These are phyloP conservation scores for Fusarium odoratissimum DNA, from an alignment of 2,329 filamentous ascomycete genomes.

Conservation along the genomic window DNA sequence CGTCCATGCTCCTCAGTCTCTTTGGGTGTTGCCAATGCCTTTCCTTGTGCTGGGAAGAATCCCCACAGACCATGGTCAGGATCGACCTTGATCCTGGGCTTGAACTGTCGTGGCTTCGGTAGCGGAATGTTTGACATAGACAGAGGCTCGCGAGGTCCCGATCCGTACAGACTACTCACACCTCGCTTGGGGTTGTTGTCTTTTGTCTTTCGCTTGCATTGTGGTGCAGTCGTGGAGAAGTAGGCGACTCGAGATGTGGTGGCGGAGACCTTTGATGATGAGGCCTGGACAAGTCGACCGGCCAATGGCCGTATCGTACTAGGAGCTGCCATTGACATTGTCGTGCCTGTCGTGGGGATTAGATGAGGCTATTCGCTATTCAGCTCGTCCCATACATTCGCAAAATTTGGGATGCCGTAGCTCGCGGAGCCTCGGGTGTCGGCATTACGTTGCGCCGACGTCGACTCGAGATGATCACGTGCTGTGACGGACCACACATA, in stretches of 20 bases:
- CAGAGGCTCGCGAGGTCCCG: slow-evolving; percentile 79
- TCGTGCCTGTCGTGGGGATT: slow-evolving; percentile 31
- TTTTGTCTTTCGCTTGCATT: slow-evolving; percentile 63
- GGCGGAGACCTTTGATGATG: slow-evolving; percentile 19
- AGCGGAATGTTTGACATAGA: slow-evolving; percentile 78
- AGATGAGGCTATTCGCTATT: slow-evolving; percentile 38
- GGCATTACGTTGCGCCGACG: slow-evolving; percentile 30
- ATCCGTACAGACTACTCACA: slow-evolving; percentile 82
- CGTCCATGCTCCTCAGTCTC: slow-evolving; percentile 81
- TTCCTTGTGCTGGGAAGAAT: slow-evolving; percentile 82
- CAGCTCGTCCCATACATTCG: slow-evolving; percentile 24
- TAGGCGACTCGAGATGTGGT: slow-evolving; percentile 33
- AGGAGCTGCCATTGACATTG: slow-evolving; percentile 47
- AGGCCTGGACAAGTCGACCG: slow-evolving; percentile 40
- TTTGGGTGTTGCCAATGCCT: slow-evolving; percentile 76
- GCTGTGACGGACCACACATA: background rate
- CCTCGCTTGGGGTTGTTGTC: slow-evolving; percentile 86
- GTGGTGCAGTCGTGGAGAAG: slow-evolving; percentile 68
- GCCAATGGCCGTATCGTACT: slow-evolving; percentile 45
- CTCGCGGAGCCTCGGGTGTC: slow-evolving; percentile 16
- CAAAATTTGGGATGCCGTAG: slow-evolving; percentile 40
- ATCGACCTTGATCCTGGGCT: slow-evolving; percentile 70
- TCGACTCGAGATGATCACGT: slow-evolving; percentile 6
- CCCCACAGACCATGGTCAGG: slow-evolving; percentile 89
- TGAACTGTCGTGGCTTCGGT: slow-evolving; percentile 74